phyloP scores from a whole-genome alignment of 78 protist species.

The Capsaspora owczarzaki region DNA sequence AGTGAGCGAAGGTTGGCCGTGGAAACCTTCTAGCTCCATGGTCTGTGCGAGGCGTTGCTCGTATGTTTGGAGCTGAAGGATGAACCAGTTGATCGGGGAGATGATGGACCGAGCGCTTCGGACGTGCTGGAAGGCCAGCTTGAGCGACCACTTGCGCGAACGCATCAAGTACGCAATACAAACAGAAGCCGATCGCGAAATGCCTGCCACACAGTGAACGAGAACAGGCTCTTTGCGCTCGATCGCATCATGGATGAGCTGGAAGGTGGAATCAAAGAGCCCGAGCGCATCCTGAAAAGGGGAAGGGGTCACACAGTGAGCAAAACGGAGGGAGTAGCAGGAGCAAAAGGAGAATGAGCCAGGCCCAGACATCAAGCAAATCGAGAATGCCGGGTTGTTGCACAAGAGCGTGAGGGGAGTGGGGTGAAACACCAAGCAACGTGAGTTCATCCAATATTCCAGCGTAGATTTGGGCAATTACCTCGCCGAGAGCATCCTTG shows the following conservation, averaged over 20 bases:
- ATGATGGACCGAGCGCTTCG: too few species aligned
- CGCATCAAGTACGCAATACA: background rate
- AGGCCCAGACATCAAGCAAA: too few species aligned
- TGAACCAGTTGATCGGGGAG: background rate
- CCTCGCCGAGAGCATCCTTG: background rate
- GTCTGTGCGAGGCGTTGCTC: too few species aligned
- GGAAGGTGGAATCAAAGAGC: background rate
- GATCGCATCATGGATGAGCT: background rate
- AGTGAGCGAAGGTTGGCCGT: background rate
- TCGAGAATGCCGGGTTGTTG: too few species aligned
- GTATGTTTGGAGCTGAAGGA: background rate
- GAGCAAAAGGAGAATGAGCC: too few species aligned
- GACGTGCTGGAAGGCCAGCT: background rate
- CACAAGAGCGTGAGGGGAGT: too few species aligned
- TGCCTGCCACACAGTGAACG: conserved; percentile 24
- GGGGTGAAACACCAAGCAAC: too few species aligned
- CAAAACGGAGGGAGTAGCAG: too few species aligned
- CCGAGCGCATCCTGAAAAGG: too few species aligned
- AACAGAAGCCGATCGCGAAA: background rate
- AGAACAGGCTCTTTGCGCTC: background rate
- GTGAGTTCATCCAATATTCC: too few species aligned
- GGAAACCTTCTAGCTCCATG: background rate
- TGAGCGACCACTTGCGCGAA: background rate
- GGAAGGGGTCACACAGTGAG: too few species aligned
- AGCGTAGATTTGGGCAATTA: too few species aligned